Evolutionary conservation across 208 protist genomes (phyloP), one percentile per base, ranked within the genome.

Genomic region (Tetramitus jugosus): DNA sequence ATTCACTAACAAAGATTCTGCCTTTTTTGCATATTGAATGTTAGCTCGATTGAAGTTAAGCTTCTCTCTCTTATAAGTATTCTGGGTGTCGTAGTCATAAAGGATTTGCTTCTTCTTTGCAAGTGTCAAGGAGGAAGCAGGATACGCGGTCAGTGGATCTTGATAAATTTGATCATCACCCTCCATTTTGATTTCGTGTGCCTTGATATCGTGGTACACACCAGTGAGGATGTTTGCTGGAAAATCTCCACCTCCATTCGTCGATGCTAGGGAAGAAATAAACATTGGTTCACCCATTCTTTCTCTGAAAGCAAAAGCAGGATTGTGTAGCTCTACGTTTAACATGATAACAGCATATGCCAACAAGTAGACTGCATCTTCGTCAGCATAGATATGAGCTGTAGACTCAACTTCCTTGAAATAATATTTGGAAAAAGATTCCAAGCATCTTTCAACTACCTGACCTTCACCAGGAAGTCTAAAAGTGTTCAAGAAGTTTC

Each of bases 211-310:
- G 64, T 97, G 87, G 85, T 96, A 98, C 31, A 98, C 85, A 14
- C 17, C 45, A 67, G 84, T 81, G 33, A 98, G 86, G 72, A 92
- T 96, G 13, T 74, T 37, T 1, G 39, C 13, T 20, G 26, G 35
- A 43, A 68, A 37, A 68, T 93, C 85, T n/a, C n/a, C n/a, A n/a
- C n/a, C n/a, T n/a, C n/a, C n/a, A 87, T 98, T 95, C 79, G 96
- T 96, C 79, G 91, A 91, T 29, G 90, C 85, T 84, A 97, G 97
- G 85, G 97, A 97, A 53, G 82, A 84, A 49, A 93, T 75, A 82
- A 97, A 99, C 68, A 94, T 91, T 13, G 84, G 85, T 45, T 91
- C 80, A 49, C 92, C 95, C 90, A 99, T 97, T 78, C 94, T 94
- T 39, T 93, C 91, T 39, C 89, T 35, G 42, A 53, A 74, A 53